Evolutionary conservation across 2,329 filamentous ascomycete species (phyloP), one percentile per base, ranked within the genome.

Genomic region (Fusarium verrucosum): DNA sequence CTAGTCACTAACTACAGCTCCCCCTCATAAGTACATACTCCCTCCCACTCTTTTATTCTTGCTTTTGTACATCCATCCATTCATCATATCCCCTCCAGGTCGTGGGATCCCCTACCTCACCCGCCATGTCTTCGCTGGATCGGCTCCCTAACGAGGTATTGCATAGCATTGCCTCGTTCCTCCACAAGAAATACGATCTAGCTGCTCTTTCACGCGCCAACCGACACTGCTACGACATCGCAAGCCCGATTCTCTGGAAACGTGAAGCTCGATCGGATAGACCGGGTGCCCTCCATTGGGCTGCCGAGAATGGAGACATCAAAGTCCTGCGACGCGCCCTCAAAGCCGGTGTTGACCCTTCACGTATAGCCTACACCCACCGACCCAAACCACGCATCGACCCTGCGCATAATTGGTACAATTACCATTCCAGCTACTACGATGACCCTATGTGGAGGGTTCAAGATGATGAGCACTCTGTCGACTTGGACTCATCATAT

Each of bases 61-160:
- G 38, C 45, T 38, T 42, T n/a, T n/a, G n/a, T n/a, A n/a, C 45
- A 46, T 22, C 37, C 45, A 35, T 42, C 45, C 42, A 17, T 32
- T 41, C 43, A 45, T 17, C 36, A n/a, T n/a, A 40, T 49, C 38
- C 28, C 23, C 50, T 51, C 43, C 57, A 49, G 46, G 54, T 46
- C 53, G 43, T 26, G 58, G n/a, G n/a, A n/a, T 57, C 62, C 59
- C 51, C 50, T 60, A 60, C 49, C 41, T 60, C 53, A 33, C 69
- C 52, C 46, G 63, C 60, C 50, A 74, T 72, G 64, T 61, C 70
- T 51, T 73, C 72, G 57, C 68, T 75, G 57, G 71, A 73, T 47
- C 70, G 72, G 54, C 66, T 73, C 23, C 73, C 64, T 5, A 74
- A 74, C 36, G 74, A 72, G 57, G 70, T 72, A 20, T 44, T 72